Conservation (phyloP, 2,329 filamentous ascomycete species). For the Berkeleyomyces basicola region DNA sequence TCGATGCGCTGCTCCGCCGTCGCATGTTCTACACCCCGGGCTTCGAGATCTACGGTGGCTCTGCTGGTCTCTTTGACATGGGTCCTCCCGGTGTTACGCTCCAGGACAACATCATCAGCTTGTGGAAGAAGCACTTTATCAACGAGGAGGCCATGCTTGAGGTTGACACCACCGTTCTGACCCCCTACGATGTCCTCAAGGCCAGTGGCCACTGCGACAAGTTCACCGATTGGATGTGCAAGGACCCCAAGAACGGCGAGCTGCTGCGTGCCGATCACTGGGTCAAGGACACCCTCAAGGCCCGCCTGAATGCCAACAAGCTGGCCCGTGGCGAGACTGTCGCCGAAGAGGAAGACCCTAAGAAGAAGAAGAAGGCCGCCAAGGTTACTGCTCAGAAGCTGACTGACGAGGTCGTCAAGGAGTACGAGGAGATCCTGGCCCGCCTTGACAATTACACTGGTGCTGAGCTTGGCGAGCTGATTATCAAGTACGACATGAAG, state of each 20-base stretch:
- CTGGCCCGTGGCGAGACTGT: constrained; percentile 74
- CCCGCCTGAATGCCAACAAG: constrained; percentile 75
- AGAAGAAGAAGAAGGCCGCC: constrained; percentile 75
- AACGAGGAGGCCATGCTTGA: constrained; percentile 91
- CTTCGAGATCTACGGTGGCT: constrained; percentile 89
- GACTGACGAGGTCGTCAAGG: constrained; percentile 67
- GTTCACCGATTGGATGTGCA: constrained; percentile 98
- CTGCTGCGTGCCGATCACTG: constrained; percentile 93
- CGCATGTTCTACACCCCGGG: constrained; percentile 89
- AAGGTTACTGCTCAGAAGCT: constrained; percentile 66
- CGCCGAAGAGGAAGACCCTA: constrained; percentile 56
- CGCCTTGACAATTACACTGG: constrained; percentile 93
- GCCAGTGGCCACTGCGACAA: constrained; percentile 94
- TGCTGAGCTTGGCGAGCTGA: constrained; percentile 68
- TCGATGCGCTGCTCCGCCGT: constrained; percentile 75
- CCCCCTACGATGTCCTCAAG: constrained; percentile 85
- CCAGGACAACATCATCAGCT: constrained; percentile 72
- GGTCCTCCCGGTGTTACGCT: constrained; percentile 76
- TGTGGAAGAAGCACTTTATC: constrained; percentile 88
- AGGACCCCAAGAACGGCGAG: constrained; percentile 93
- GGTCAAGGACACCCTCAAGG: constrained; percentile 84
- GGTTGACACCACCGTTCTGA: constrained; percentile 86
- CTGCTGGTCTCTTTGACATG: constrained; percentile 83
- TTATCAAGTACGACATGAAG: constrained; percentile 76
- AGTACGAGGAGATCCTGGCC: constrained; percentile 83